Evolutionary conservation across 371 early-diverging fungal species (phyloP), one percentile per base, ranked within the genome.

Genomic region (Zychaea mexicana): DNA sequence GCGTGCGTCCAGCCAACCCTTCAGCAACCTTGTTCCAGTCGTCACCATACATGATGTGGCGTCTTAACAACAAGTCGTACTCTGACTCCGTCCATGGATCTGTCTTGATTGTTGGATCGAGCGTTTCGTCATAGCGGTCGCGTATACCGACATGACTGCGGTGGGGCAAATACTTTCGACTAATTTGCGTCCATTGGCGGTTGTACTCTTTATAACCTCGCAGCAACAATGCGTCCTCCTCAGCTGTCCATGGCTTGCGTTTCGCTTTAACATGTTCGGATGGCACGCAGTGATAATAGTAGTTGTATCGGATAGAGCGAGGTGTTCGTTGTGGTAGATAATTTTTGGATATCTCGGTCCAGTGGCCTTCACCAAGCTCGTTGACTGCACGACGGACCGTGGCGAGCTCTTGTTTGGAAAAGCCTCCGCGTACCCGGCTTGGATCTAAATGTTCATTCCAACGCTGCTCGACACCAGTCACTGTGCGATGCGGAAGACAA

Each of bases 1-100:
- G 64, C 3, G 67, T 38, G 52, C 80, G 53, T 17, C 77, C 76
- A 4, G 62, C 72, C 13, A 82, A 49, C 0, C 78, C 78, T 38
- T 74, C 77, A 4, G 83, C 78, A 4, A 82, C 72, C 56, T 74
- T 76, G 0, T 45, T 55, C 83, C 83, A 82, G 13, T 77, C 59
- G 9, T 69, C 55, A 15, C 83, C 80, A 57, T 65, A 76, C 22
- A 76, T 52, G 21, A 80, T 70, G 7, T 74, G 69, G 7, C 80
- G 62, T 17, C 75, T 60, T 19, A 82, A 61, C 24, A 82, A 60
- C 0, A 77, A n/a, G 33, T 74, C 69, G 5, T 62, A 52, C 38
- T 82, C 83, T 10, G 68, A 58, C 0, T 71, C 61, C 5, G 75
- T 64, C 78, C 80, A 78, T 27, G 56, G 56, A 0, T 19, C 57